These are phyloP conservation scores for Ascochyta lentis DNA, from an alignment of 2,329 filamentous ascomycete genomes.

Conservation along the genomic window DNA sequence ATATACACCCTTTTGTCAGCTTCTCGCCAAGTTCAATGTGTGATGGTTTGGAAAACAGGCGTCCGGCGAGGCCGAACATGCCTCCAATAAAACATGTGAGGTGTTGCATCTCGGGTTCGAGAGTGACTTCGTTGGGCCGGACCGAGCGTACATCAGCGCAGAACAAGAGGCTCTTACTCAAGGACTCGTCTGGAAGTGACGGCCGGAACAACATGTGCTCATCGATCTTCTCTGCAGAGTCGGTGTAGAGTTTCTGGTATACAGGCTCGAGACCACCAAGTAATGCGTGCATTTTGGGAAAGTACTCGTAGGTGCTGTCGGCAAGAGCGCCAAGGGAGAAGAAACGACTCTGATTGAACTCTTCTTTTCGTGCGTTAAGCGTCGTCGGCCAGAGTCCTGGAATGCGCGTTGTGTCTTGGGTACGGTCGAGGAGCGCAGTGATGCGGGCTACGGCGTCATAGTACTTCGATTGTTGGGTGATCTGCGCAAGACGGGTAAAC, in stretches of 20 bases:
- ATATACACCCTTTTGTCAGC: slow-evolving; percentile 67
- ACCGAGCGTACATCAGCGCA: slow-evolving; percentile 45
- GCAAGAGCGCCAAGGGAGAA: slow-evolving; percentile 49
- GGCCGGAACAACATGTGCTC: slow-evolving; percentile 59
- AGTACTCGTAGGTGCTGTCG: slow-evolving; percentile 50
- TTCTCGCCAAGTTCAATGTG: slow-evolving; percentile 64
- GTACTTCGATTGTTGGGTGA: slow-evolving; percentile 45
- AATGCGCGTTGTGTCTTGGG: slow-evolving; percentile 41
- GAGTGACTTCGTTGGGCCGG: slow-evolving; percentile 20
- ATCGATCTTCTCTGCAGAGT: slow-evolving; percentile 51
- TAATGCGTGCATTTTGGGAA: slow-evolving; percentile 47
- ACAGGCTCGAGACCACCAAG: slow-evolving; percentile 54
- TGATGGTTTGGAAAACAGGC: slow-evolving; percentile 59
- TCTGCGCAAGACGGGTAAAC: slow-evolving; percentile 48
- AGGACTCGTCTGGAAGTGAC: slow-evolving; percentile 36
- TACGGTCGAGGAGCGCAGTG: slow-evolving; percentile 39
- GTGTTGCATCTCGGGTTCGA: slow-evolving; percentile 62
- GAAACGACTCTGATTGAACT: slow-evolving; percentile 34
- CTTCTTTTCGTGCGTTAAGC: slow-evolving; percentile 45
- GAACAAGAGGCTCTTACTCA: slow-evolving; percentile 38
- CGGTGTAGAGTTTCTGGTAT: slow-evolving; percentile 64
- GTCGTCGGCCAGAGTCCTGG: slow-evolving; percentile 49
- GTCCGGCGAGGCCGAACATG: slow-evolving; percentile 66
- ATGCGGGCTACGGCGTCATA: slow-evolving; percentile 47
- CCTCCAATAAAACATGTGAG: slow-evolving; percentile 67